Evolutionary conservation across 2,329 filamentous ascomycete genomes (phyloP).

Genomic region (Chaetomiaceae sp.): DNA sequence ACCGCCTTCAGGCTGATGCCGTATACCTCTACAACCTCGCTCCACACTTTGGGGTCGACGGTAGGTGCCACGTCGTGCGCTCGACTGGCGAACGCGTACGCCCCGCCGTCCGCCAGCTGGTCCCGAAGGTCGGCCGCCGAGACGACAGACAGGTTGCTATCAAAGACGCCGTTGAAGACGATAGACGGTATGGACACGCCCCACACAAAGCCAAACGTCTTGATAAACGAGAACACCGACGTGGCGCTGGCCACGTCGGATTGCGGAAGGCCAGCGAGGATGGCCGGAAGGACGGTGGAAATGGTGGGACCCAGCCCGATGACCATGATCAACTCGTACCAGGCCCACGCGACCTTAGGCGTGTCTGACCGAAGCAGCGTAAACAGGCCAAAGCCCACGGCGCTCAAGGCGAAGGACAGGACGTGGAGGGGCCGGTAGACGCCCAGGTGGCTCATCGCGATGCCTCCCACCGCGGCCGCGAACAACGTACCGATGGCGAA

Average conservation of each 20-base stretch:
- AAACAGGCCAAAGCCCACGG: not conserved
- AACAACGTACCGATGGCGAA: not conserved
- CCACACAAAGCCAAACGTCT: conserved; percentile 41
- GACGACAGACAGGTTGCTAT: not conserved
- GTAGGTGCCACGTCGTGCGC: not conserved
- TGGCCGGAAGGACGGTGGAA: conserved; percentile 36
- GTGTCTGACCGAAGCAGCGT: conserved; percentile 30
- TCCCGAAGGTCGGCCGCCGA: not conserved
- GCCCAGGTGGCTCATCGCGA: not conserved
- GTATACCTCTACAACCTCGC: not conserved
- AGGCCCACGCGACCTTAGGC: conserved; percentile 34
- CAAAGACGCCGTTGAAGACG: not conserved
- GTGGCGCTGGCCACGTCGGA: conserved; percentile 34
- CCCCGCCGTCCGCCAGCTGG: not conserved
- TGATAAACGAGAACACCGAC: conserved; percentile 39
- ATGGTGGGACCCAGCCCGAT: conserved; percentile 39
- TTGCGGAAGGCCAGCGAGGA: conserved; percentile 35
- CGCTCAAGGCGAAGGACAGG: not conserved
- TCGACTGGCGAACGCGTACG: conserved; percentile 4
- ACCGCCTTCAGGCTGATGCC: not conserved
- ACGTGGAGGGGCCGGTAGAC: not conserved
- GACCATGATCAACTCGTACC: conserved; percentile 36
- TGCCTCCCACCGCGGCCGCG: not conserved
- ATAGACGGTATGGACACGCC: conserved; percentile 38
- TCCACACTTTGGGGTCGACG: not conserved